phyloP scores from a whole-genome alignment of 352 stramenopile species.

The Phytopythium montanum region DNA sequence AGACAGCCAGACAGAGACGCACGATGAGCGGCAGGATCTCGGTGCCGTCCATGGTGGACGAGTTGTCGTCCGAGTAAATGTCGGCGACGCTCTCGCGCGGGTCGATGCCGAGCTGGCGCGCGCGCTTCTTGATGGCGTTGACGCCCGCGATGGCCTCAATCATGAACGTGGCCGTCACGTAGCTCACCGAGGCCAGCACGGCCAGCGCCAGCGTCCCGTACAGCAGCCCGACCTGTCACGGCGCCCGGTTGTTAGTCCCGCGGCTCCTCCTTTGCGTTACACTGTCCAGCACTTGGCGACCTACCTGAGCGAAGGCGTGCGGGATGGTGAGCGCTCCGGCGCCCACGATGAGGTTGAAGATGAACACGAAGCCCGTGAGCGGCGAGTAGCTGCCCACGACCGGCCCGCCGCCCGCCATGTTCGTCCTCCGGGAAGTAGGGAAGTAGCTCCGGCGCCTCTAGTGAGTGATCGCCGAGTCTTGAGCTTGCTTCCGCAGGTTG shows the following conservation, averaged over 20 bases:
- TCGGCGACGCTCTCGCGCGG: conserved; percentile 13
- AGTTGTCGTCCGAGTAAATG: conserved; percentile 22
- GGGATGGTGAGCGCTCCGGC: conserved; percentile 85
- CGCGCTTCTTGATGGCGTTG: conserved; percentile 67
- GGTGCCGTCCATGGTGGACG: conserved; percentile 34
- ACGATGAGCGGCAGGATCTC: conserved; percentile 83
- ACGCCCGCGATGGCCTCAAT: conserved; percentile 78
- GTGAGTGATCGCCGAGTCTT: too few species aligned
- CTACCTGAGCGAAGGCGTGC: conserved; percentile 78
- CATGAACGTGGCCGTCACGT: conserved; percentile 86
- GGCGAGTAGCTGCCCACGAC: conserved; percentile 76
- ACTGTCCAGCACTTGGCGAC: too few species aligned
- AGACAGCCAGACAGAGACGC: conserved; percentile 3
- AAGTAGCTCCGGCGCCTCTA: too few species aligned
- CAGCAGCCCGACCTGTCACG: conserved; percentile 53
- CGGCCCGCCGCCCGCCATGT: conserved; percentile 48
- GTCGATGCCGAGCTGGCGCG: conserved; percentile 34
- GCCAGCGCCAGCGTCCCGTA: conserved; percentile 64
- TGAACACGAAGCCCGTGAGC: conserved; percentile 88
- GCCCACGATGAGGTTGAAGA: conserved; percentile 90
- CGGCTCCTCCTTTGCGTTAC: background rate
- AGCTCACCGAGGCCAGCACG: conserved; percentile 64
- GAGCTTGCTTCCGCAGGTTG: too few species aligned
- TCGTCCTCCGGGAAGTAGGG: background rate
- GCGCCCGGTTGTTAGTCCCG: background rate